Conservation (phyloP, 1,139 yeast genomes). For the Pichia sp. region DNA sequence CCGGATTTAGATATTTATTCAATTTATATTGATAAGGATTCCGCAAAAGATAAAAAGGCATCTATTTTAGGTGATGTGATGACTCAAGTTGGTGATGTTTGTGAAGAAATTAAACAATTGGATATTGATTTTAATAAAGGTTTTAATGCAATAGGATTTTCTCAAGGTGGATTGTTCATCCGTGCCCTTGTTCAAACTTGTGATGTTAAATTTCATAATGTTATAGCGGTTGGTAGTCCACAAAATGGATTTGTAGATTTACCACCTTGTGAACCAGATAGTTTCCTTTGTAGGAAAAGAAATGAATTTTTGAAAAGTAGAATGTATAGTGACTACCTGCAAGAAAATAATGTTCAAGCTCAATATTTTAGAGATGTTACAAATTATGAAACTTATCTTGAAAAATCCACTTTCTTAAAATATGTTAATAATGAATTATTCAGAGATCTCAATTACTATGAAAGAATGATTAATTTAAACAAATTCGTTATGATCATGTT, state of each 20-base stretch:
- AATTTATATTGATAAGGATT: constrained; percentile 44
- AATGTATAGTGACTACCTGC: constrained; percentile 56
- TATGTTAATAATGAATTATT: constrained; percentile 57
- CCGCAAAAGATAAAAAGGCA: constrained; percentile 45
- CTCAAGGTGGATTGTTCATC: constrained; percentile 75
- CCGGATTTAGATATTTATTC: constrained; percentile 53
- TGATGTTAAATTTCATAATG: constrained; percentile 41
- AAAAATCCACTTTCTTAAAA: constrained; percentile 37
- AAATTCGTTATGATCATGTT: constrained; percentile 57
- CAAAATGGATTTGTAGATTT: constrained; percentile 72
- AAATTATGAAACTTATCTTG: constrained; percentile 26
- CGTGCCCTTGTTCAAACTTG: constrained; percentile 61
- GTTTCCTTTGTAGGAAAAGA: constrained; percentile 56
- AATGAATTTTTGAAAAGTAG: constrained; percentile 52
- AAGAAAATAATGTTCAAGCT: constrained; percentile 57
- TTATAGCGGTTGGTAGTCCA: constrained; percentile 77
- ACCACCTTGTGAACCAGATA: constrained; percentile 49
- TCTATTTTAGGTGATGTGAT: constrained; percentile 59
- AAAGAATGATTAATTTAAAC: constrained; percentile 39
- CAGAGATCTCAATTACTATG: constrained; percentile 32
- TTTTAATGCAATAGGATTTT: constrained; percentile 71
- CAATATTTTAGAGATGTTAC: constrained; percentile 63
- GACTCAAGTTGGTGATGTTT: constrained; percentile 34
- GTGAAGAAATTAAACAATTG: constrained; percentile 28
- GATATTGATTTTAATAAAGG: constrained; percentile 35